phyloP scores from a whole-genome alignment of 805 yeast species.

The Candida broadrunensis region DNA sequence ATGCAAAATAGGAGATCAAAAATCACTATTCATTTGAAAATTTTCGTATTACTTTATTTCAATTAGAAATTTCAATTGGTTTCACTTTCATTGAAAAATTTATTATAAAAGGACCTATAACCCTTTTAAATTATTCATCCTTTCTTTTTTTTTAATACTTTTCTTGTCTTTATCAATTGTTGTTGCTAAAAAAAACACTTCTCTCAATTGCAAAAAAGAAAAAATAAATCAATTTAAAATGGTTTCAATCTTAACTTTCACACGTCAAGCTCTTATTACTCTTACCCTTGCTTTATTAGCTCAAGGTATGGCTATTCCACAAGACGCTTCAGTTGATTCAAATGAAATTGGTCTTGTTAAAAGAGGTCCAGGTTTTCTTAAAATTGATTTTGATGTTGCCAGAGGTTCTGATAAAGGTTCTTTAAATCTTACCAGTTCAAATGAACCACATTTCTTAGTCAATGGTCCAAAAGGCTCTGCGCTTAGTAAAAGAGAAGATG shows the following conservation, averaged over 20 bases:
- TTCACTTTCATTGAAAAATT: too few species aligned
- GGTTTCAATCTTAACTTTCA: conserved; percentile 5
- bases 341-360: background rate
- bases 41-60: too few species aligned
- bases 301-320: conserved; percentile 6
- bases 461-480: background rate
- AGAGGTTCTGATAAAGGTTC: background rate
- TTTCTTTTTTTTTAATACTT: too few species aligned
- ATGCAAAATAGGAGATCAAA: too few species aligned
- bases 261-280: conserved; percentile 3
- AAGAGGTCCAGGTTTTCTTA: conserved; percentile 4
- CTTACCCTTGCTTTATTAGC: conserved; percentile 8
- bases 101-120: too few species aligned
- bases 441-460: background rate
- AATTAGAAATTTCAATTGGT: too few species aligned
- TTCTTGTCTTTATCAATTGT: background rate
- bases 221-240: background rate
- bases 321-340: background rate
- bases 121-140: too few species aligned
- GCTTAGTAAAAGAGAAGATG: conserved; percentile 3
- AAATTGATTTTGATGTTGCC: conserved; percentile 7
- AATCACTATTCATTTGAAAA: too few species aligned
- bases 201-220: background rate
- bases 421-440: background rate
- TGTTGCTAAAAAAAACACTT: background rate